Evolutionary conservation across 2,329 filamentous ascomycete species (phyloP).

Genomic region (Akanthomyces uredinophilus): DNA sequence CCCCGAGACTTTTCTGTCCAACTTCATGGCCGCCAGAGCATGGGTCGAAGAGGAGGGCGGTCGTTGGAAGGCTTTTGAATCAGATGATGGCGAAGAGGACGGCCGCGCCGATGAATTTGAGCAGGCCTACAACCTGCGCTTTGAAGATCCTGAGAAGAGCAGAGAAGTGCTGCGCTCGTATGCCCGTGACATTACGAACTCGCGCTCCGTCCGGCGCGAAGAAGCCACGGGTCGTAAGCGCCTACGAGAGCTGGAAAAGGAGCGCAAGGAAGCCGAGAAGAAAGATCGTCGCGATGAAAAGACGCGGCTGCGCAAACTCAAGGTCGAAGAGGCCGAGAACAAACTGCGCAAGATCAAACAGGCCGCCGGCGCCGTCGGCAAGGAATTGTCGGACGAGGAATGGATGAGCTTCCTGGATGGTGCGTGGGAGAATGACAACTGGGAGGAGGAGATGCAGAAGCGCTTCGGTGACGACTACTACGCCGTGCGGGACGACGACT

Average conservation of each 20-base stretch:
- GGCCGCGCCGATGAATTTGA: constrained; percentile 84
- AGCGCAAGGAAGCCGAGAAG: constrained; percentile 74
- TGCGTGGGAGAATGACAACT: constrained; percentile 81
- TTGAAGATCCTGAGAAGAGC: constrained; percentile 83
- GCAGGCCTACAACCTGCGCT: constrained; percentile 89
- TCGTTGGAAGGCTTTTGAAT: constrained; percentile 78
- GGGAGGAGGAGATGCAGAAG: constrained; percentile 86
- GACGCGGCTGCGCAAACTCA: constrained; percentile 76
- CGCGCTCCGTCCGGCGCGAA: constrained; percentile 80
- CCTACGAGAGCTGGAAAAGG: constrained; percentile 70
- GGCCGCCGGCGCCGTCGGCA: constrained; percentile 72
- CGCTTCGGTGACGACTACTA: constrained; percentile 92
- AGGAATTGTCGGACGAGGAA: constrained; percentile 65
- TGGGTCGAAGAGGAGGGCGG: constrained; percentile 70
- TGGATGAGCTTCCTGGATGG: constrained; percentile 82
- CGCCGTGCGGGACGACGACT: constrained; percentile 61
- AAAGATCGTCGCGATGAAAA: constrained; percentile 72
- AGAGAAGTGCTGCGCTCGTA: constrained; percentile 88
- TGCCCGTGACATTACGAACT: constrained; percentile 76
- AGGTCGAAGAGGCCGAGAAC: constrained; percentile 82
- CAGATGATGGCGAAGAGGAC: constrained; percentile 79
- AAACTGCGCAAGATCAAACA: constrained; percentile 86
- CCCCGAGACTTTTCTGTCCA: constrained; percentile 87
- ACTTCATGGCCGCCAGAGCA: constrained; percentile 87
- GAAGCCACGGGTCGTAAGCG: constrained; percentile 72